These are phyloP conservation scores for Colletotrichum acutatum DNA, from an alignment of 2,329 filamentous ascomycete species.

Conservation along the genomic window DNA sequence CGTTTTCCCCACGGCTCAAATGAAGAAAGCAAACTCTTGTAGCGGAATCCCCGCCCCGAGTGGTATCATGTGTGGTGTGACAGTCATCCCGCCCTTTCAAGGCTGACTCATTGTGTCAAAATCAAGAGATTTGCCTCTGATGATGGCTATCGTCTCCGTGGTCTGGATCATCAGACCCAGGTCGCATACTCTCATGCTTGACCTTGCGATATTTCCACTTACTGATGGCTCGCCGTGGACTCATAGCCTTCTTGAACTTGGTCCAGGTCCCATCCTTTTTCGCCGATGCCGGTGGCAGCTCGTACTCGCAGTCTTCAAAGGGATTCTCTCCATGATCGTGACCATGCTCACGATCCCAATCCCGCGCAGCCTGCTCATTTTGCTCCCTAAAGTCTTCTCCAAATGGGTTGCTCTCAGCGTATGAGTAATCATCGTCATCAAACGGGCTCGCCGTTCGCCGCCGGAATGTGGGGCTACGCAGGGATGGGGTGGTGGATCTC, in stretches of 20 bases:
- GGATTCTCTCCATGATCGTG: constrained; percentile 5
- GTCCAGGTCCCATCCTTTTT: constrained; percentile 28
- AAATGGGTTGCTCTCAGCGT: constrained; percentile 27
- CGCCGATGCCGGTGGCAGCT: constrained; percentile 3
- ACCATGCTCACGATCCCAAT: not conserved
- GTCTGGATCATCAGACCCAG: constrained; percentile 10
- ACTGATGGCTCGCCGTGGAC: constrained; percentile 27
- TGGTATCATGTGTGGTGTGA: not conserved
- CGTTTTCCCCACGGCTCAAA: not conserved
- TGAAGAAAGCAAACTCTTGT: not conserved
- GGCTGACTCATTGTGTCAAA: not conserved
- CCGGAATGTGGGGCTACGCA: constrained; percentile 27
- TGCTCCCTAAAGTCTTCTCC: constrained; percentile 27
- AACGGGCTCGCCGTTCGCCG: constrained; percentile 24
- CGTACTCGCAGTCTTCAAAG: constrained; percentile 31
- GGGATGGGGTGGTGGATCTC: constrained; percentile 23
- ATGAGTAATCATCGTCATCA: constrained; percentile 25
- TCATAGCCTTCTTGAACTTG: constrained; percentile 34
- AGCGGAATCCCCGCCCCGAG: not conserved
- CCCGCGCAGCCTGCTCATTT: constrained; percentile 10
- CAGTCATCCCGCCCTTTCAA: not conserved
- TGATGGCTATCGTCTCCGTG: not conserved
- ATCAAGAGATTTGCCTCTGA: constrained; percentile 5
- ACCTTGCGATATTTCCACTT: constrained; percentile 33
- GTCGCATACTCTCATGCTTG: not conserved